Evolutionary conservation across 129 eudicot genomes (phyloP).

Genomic region (Lactuca sativa): DNA sequence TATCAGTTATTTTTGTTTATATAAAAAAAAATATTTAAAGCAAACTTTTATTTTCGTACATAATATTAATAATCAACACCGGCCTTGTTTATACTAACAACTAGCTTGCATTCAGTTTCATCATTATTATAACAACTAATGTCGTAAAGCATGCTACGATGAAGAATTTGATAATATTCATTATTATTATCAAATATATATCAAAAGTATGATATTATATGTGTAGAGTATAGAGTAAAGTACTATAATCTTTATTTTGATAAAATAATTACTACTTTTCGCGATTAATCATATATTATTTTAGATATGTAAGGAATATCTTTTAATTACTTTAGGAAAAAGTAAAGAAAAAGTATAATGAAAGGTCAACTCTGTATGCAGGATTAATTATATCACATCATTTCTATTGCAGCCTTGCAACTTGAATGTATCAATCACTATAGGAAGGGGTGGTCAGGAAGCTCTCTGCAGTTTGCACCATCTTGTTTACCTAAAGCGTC

Average conservation of each 20-base stretch:
- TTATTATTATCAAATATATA: too few relatives aligned
- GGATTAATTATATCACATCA: constrained; percentile 28
- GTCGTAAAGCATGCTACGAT: neutral
- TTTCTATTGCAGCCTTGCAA: constrained; percentile 27
- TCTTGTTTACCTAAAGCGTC: constrained; percentile 3
- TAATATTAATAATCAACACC: too few relatives aligned
- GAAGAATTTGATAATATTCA: neutral
- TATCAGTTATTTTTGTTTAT: too few relatives aligned
- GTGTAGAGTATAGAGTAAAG: neutral
- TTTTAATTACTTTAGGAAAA: neutral
- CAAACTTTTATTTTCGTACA: too few relatives aligned
- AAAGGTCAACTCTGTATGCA: constrained; percentile 20
- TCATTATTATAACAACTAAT: neutral
- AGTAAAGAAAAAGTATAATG: constrained; percentile 3
- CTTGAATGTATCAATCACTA: constrained; percentile 25
- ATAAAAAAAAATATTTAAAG: too few relatives aligned
- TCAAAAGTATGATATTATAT: neutral
- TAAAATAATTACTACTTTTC: neutral
- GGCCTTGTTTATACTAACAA: too few relatives aligned
- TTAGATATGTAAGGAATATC: neutral
- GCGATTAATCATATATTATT: neutral
- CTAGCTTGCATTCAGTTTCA: too few relatives aligned
- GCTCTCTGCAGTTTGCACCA: neutral
- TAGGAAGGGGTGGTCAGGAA: constrained; percentile 10
- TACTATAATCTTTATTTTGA: neutral